Base-by-base conservation (phyloP, 768 basidiomycete genomes). In the Suillus paluster region DNA sequence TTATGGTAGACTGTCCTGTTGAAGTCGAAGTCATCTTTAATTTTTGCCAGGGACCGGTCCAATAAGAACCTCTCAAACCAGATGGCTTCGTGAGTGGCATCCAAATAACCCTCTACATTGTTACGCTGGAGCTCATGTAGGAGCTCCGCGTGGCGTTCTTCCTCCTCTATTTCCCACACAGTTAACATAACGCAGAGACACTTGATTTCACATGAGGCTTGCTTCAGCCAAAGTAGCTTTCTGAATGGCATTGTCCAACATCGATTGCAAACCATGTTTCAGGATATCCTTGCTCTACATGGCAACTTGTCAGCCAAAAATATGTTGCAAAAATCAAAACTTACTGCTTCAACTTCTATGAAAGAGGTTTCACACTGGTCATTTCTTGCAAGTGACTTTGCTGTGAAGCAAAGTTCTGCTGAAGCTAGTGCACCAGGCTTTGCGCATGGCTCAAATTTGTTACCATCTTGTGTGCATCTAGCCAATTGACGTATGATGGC, bases 111-210 rank as follows among this genome's bases (percentile, higher is more conserved):
- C 9, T 33, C 27, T 3, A 14, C 11, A 15, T 41, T 45, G 44
- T 0, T 45, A 11, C 21, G 10, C 44, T 45, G 52, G 50, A 60
- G 23, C 7, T 17, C 27, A 19, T 38, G 15, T 9, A 54, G 49
- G 27, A 60, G 25, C 36, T 39, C 15, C 19, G 2, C 50, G 7
- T 52, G 25, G 15, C 45, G 30, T 55, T 61, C 53, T n/a, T 25
- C 48, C 44, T 57, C 60, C 33, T 61, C 60, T 45, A 61, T 61
- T 19, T 61, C 55, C 60, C 60, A 61, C 7, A 44, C 60, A 21
- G 55, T 61, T n/a, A 48, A 30, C 7, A 61, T 30, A 11, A 61
- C n/a, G n/a, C n/a, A 15, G 19, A 56, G 23, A 44, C 25, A 23
- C n/a, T 42, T 61, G 5, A 9, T 49, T 34, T 61, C 55, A 36